Base-by-base conservation (phyloP, 139 green algal genomes). In the Axilococcus clingmanii region DNA sequence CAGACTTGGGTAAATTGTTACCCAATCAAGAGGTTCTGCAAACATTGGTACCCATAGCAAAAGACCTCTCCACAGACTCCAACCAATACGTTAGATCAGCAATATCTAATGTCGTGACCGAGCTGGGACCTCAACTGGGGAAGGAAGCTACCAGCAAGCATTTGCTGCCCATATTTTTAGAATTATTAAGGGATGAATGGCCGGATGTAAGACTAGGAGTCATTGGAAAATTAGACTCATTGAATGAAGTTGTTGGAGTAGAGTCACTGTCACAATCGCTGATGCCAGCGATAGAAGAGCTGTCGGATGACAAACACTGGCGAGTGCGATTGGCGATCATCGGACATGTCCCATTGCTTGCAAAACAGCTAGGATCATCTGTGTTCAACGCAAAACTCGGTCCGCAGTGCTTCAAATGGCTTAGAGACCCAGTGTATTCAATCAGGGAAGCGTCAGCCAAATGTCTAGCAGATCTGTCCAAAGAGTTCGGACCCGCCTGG, bases 261-360 rank as follows among this genome's bases (percentile, higher is more conserved):
- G 86, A 98, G 36, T 76, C 94, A 43, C 72, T 98, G 29, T 82
- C 79, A 4, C 38, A 97, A 69, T 86, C 69, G 41, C 69, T 99
- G 55, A 74, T 99, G 58, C 93, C 93, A 0, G 91, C 93, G 0
- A 93, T 99, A 40, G 81, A 95, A 60, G 89, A 96, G 57, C 77
- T 99, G 20, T 87, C 93, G 3, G 84, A 94, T 67, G 93, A 99
- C 77, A 86, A 87, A 65, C 87, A 98, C 67, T 99, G 93, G 93
- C 82, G 93, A 20, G 91, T 99, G 59, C 72, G 93, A 36, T 71
- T 98, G 47, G 93, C 93, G 11, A 96, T 99, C 65, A 94, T 99
- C 53, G 78, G 94, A 63, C 93, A 99, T 79, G 90, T 98, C 33
- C 93, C 93, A 6, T 63, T 98, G 59, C 77, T 99, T 53, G 93